A percentile compares a stretch with the other conserved stretches of the same genome.
Conservation (phyloP, 805 yeast species). For the Kurtzmaniella fragi region DNA sequence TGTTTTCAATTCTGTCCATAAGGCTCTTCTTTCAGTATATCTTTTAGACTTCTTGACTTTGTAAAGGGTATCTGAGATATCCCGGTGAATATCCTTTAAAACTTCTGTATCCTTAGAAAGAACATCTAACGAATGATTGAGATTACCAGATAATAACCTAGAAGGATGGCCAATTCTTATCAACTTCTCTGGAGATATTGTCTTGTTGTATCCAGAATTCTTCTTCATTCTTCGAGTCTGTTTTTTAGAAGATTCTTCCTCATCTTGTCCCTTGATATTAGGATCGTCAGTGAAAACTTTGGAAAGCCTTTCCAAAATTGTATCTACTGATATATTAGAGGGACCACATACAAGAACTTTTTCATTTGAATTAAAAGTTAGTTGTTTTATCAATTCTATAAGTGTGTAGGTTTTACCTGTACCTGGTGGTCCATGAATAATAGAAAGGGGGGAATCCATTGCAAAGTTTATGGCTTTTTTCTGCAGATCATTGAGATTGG, state of each 20-base stretch:
- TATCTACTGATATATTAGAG: conserved; percentile 88
- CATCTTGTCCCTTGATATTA: conserved; percentile 3
- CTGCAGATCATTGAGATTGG: conserved; percentile 62
- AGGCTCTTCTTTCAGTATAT: conserved; percentile 57
- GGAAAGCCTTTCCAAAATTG: conserved; percentile 72
- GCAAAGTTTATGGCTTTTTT: conserved; percentile 66
- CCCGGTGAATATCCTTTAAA: conserved; percentile 61
- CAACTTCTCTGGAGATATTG: conserved; percentile 31
- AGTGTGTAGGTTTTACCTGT: conserved; percentile 82
- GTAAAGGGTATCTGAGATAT: conserved; percentile 58
- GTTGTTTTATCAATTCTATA: conserved; percentile 74
- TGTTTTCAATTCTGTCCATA: conserved; percentile 65
- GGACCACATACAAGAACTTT: conserved; percentile 89
- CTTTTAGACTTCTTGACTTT: conserved; percentile 56
- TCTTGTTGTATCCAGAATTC: conserved; percentile 10
- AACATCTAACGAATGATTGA: conserved; percentile 72
- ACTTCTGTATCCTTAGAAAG: conserved; percentile 50
- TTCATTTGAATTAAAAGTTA: conserved; percentile 39
- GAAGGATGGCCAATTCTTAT: conserved; percentile 94
- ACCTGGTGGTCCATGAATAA: conserved; percentile 80
- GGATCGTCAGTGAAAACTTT: conserved; percentile 16
- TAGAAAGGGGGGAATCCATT: conserved; percentile 48
- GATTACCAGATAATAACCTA: conserved; percentile 56
- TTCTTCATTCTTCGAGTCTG: conserved; percentile 32
- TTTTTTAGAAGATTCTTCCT: conserved; percentile 11